Percentiles rank a stretch among this genome's conserved stretches.
phyloP scores from a whole-genome alignment of 257 asterid species.

The Solanum chiquidenum region DNA sequence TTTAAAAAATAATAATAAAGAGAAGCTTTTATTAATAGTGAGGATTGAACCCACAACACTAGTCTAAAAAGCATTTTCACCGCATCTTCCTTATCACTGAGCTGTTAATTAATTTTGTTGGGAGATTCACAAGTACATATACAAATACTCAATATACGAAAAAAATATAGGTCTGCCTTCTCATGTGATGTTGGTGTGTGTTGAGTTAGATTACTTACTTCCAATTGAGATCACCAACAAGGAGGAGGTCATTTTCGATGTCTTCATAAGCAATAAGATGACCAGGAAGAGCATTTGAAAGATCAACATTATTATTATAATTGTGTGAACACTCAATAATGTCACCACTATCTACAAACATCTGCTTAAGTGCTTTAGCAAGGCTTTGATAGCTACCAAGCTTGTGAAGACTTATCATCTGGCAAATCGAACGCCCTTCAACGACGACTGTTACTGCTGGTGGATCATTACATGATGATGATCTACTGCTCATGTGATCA shows the following conservation, averaged over 20 bases:
- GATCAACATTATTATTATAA: constrained; percentile 22
- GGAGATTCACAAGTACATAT: too few species aligned
- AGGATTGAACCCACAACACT: too few species aligned
- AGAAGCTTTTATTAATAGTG: too few species aligned
- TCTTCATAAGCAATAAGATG: constrained; percentile 72
- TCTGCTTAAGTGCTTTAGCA: constrained; percentile 52
- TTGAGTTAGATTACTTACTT: constrained; percentile 24
- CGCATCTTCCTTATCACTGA: too few species aligned
- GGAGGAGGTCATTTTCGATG: constrained; percentile 78
- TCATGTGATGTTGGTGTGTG: too few species aligned
- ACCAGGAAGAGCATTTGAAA: constrained; percentile 69
- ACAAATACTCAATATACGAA: too few species aligned
- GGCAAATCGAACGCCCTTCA: constrained; percentile 80
- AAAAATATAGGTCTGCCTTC: too few species aligned
- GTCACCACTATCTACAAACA: constrained; percentile 37
- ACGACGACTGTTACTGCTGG: constrained; percentile 76
- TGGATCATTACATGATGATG: constrained; percentile 18
- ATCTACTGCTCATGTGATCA: background rate
- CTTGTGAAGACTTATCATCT: constrained; percentile 63
- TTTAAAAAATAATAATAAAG: too few species aligned
- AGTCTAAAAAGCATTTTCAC: too few species aligned
- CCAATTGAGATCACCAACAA: constrained; percentile 81
- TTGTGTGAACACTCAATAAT: background rate
- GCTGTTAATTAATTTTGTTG: too few species aligned
- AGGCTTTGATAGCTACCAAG: constrained; percentile 51